Conservation (phyloP, 495 filamentous ascomycete species). For the Neurospora intermedia region DNA sequence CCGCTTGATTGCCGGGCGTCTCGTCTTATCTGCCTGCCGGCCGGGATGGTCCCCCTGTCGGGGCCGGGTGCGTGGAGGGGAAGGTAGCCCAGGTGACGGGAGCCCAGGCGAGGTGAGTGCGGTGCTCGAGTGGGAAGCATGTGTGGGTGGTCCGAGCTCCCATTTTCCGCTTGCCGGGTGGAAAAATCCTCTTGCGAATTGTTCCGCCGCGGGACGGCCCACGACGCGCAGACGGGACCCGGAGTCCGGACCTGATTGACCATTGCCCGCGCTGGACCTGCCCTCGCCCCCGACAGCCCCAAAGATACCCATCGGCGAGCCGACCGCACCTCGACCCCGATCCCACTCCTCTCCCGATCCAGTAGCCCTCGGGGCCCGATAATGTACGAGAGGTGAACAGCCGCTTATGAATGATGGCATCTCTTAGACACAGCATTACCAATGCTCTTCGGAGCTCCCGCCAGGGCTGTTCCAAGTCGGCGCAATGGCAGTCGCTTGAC, state of each 20-base stretch:
- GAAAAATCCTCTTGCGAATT: slow-evolving; percentile 20
- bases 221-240: neutral
- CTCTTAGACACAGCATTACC: slow-evolving; percentile 14
- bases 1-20: slow-evolving; percentile 10
- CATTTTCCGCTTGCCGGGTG: neutral
- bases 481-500: slow-evolving; percentile 17
- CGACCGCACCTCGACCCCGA: slow-evolving; percentile 3
- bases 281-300: neutral
- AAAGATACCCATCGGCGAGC: slow-evolving; percentile 1
- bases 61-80: slow-evolving; percentile 2
- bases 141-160: slow-evolving; percentile 1
- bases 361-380: slow-evolving; percentile 12
- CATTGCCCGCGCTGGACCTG: neutral
- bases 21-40: slow-evolving; percentile 2
- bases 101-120: neutral
- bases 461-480: neutral
- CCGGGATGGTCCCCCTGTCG: neutral
- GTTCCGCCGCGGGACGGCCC: slow-evolving; percentile 10
- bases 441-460: slow-evolving; percentile 16
- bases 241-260: neutral
- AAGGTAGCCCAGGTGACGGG: neutral
- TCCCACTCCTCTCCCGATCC: slow-evolving; percentile 10
- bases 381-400: slow-evolving; percentile 12
- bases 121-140: neutral
- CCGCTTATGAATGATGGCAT: slow-evolving; percentile 20